These are phyloP conservation scores for Eutypella sp. DNA, from an alignment of 2,329 filamentous ascomycete genomes.

Conservation along the genomic window DNA sequence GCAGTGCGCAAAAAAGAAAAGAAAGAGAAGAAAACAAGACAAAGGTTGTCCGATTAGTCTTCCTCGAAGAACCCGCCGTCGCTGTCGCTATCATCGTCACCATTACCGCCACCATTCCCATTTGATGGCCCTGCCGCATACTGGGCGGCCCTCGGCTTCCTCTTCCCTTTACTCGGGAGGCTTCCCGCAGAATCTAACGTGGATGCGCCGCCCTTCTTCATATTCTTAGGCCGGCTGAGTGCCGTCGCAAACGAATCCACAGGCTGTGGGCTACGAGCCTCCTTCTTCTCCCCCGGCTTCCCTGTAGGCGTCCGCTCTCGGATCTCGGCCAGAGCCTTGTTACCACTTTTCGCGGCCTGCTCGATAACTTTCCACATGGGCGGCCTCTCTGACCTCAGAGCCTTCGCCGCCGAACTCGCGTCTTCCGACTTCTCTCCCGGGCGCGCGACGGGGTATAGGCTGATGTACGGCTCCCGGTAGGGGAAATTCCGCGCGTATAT, in stretches of 20 bases:
- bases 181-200: conserved; percentile 7
- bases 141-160: conserved; percentile 33
- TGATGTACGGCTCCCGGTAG: conserved; percentile 65
- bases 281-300: conserved; percentile 9
- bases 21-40: too few relatives aligned
- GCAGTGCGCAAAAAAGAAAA: background rate
- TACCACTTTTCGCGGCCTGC: conserved; percentile 45
- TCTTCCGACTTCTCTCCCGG: conserved; percentile 35
- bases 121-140: conserved; percentile 19
- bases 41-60: conserved; percentile 10
- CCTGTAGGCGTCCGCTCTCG: conserved; percentile 21
- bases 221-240: conserved; percentile 5
- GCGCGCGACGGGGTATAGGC: conserved; percentile 46
- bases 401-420: conserved; percentile 36
- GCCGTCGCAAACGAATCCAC: conserved; percentile 8
- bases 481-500: conserved; percentile 73
- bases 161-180: conserved; percentile 17
- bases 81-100: conserved; percentile 44
- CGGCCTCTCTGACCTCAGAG: conserved; percentile 42
- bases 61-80: conserved; percentile 57
- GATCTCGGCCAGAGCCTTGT: conserved; percentile 19
- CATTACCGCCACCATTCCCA: conserved; percentile 14
- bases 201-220: conserved; percentile 11
- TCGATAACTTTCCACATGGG: conserved; percentile 67
- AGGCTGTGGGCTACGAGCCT: conserved; percentile 3